phyloP scores from a whole-genome alignment of 1,284 basidiomycete species.

The Waitea zeae region DNA sequence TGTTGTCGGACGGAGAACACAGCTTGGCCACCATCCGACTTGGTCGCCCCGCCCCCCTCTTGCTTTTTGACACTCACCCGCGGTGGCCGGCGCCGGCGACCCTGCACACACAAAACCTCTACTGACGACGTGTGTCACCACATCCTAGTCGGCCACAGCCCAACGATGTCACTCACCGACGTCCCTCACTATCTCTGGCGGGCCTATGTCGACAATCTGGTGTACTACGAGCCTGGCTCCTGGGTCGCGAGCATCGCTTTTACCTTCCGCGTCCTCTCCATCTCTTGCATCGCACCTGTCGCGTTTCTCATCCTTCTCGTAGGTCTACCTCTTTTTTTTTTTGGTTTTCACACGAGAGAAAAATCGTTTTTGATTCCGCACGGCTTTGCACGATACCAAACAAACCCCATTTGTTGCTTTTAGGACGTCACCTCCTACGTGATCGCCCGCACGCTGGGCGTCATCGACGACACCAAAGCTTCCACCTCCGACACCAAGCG shows the following conservation, averaged over 20 bases:
- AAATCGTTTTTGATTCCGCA: no score
- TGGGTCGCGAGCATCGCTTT: slow-evolving; percentile 55
- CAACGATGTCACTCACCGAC: no score
- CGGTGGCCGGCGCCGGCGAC: no score
- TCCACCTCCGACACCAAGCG: slow-evolving; percentile 32
- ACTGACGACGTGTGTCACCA: no score
- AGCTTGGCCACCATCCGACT: no score
- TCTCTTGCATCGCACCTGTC: slow-evolving; percentile 45
- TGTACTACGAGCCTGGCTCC: slow-evolving; percentile 39
- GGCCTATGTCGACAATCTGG: slow-evolving; percentile 41
- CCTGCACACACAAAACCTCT: no score
- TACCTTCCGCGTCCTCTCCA: slow-evolving; percentile 42
- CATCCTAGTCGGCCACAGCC: no score
- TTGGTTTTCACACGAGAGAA: no score
- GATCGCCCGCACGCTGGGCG: slow-evolving; percentile 65
- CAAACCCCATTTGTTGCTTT: slow-evolving; percentile 4
- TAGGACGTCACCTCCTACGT: slow-evolving; percentile 69
- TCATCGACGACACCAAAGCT: slow-evolving; percentile 52
- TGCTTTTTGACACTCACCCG: no score
- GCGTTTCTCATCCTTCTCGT: slow-evolving; percentile 49
- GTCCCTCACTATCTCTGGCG: slow-evolving; percentile 30
- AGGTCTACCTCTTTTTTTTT: slow-evolving; percentile 12
- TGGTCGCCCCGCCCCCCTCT: no score
- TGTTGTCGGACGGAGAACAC: no score
- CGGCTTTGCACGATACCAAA: slow-evolving; percentile 3